Conservation (phyloP, 2,329 filamentous ascomycete species). For the Colletotrichum zoysiae region DNA sequence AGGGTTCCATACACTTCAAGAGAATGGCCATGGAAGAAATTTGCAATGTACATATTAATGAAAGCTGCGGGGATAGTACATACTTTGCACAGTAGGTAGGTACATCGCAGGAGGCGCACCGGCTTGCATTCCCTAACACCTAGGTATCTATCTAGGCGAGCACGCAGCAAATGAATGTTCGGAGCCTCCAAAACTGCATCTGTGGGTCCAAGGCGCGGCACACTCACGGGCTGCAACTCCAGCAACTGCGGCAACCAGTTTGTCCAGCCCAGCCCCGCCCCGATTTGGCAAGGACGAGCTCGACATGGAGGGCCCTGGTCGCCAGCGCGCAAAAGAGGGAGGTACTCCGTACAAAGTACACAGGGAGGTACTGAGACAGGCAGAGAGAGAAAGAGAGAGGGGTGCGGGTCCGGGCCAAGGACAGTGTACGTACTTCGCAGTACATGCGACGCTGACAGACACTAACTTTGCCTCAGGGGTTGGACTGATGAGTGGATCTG, state of each 20-base stretch:
- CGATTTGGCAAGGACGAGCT: slow-evolving; percentile 24
- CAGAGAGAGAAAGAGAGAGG: background rate
- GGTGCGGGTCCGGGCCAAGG: background rate
- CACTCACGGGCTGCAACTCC: slow-evolving; percentile 24
- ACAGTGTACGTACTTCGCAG: too few species aligned
- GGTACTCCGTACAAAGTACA: too few species aligned
- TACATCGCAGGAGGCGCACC: background rate
- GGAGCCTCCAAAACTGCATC: slow-evolving; percentile 1
- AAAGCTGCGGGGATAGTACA: background rate
- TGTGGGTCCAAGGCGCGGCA: slow-evolving; percentile 18
- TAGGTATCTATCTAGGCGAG: slow-evolving; percentile 17
- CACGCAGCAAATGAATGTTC: slow-evolving; percentile 9
- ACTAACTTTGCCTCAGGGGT: slow-evolving; percentile 2
- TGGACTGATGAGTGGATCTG: background rate
- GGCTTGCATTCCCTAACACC: slow-evolving; percentile 2
- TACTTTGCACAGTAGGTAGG: background rate
- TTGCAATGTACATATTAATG: background rate
- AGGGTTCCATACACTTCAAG: background rate
- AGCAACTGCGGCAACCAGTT: slow-evolving; percentile 29
- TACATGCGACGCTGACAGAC: slow-evolving; percentile 12
- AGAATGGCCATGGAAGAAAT: background rate
- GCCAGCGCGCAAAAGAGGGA: background rate
- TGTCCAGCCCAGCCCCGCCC: slow-evolving; percentile 10
- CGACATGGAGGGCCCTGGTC: slow-evolving; percentile 15
- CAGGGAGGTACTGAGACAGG: background rate